Evolutionary conservation across 441 rosid species (phyloP).

Genomic region (Erysimum cheiri): DNA sequence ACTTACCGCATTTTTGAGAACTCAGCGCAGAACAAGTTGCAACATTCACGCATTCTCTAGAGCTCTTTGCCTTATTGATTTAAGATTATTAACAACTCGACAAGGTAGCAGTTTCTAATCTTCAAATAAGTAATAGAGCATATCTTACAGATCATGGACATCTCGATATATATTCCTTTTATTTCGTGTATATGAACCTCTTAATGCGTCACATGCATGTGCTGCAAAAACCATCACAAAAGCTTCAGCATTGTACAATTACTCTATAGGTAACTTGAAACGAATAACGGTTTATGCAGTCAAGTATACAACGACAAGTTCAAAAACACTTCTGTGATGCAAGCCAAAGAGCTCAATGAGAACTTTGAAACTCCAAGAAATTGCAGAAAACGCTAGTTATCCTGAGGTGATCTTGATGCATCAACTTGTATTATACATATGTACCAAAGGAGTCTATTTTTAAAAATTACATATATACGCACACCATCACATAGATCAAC

Average conservation of each 20-base stretch:
- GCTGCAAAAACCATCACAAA: conserved; percentile 7
- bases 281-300: not conserved
- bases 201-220: conserved; percentile 2
- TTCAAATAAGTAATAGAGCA: not conserved
- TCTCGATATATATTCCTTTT: no score
- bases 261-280: not conserved
- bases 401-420: not conserved
- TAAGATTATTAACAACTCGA: not conserved
- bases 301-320: not conserved
- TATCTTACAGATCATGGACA: conserved; percentile 1
- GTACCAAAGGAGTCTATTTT: not conserved
- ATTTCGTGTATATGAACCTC: conserved; percentile 4
- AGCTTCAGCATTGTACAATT: not conserved
- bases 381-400: not conserved
- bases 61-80: no score
- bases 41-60: no score
- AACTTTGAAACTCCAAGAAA: not conserved
- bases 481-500: not conserved
- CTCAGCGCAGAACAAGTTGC: no score
- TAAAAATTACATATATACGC: not conserved
- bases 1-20: no score
- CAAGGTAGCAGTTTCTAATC: not conserved
- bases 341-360: not conserved
- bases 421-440: not conserved
- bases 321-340: not conserved